Evolutionary conservation across 176 grass and related monocot genomes (phyloP).

Genomic region (Carex parvula): DNA sequence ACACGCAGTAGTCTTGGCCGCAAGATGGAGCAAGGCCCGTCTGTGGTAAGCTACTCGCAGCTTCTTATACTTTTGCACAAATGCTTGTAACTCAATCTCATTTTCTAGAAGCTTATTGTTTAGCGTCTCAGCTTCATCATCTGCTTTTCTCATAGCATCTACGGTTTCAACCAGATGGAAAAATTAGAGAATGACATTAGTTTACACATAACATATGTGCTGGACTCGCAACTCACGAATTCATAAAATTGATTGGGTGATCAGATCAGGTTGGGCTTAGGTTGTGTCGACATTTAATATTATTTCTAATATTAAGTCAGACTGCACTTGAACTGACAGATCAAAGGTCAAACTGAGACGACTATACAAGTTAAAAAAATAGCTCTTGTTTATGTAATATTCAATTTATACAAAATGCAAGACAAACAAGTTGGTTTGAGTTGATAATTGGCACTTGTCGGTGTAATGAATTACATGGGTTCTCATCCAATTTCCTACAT

Average conservation of each 20-base stretch:
- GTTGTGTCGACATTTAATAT: no score
- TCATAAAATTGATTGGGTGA: background rate
- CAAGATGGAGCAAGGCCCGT: slow-evolving; percentile 69
- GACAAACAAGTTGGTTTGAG: background rate
- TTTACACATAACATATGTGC: background rate
- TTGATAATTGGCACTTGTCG: background rate
- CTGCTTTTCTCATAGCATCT: slow-evolving; percentile 57
- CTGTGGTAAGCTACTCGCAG: slow-evolving; percentile 63
- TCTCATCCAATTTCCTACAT: background rate
- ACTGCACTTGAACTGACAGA: no score
- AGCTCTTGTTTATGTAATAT: background rate
- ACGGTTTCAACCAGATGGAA: background rate
- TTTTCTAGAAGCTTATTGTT: slow-evolving; percentile 69
- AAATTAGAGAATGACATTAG: background rate
- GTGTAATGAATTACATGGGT: background rate
- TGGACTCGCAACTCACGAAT: background rate
- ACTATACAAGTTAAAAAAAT: background rate
- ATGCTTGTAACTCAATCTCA: slow-evolving; percentile 58
- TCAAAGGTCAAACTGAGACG: background rate
- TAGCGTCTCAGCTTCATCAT: slow-evolving; percentile 72
- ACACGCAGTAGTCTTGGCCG: slow-evolving; percentile 57
- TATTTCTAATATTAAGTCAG: no score
- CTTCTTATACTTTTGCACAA: slow-evolving; percentile 93
- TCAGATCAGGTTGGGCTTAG: background rate
- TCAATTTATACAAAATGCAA: background rate